Conservation (phyloP, 2,329 filamentous ascomycete genomes). For the Fusarium foetens region DNA sequence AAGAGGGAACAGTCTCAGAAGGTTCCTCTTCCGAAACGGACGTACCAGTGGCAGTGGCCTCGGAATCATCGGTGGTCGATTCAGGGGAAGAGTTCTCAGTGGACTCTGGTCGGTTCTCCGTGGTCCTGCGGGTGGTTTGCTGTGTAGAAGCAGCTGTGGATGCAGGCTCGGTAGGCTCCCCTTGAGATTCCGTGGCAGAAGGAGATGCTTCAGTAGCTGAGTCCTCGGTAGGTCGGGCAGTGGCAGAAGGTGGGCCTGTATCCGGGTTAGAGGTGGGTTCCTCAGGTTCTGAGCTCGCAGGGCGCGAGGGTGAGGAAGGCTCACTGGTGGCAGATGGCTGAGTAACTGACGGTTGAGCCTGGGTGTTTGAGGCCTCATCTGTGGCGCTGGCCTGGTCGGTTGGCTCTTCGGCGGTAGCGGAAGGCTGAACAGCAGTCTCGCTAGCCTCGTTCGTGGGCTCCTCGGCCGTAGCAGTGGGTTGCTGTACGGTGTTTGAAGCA, state of each 20-base stretch:
- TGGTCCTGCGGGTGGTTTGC: constrained; percentile 15
- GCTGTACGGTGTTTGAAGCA: constrained; percentile 15
- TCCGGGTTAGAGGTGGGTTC: constrained; percentile 40
- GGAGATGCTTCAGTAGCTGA: constrained; percentile 26
- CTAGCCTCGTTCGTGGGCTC: constrained; percentile 21
- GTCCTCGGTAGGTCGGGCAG: constrained; percentile 23
- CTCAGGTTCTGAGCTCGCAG: constrained; percentile 33
- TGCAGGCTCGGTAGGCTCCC: constrained; percentile 26
- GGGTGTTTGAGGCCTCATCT: constrained; percentile 15
- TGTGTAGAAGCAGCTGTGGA: constrained; percentile 25
- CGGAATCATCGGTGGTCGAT: constrained; percentile 39
- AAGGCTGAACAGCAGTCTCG: constrained; percentile 12
- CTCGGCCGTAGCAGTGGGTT: constrained; percentile 24
- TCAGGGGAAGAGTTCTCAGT: constrained; percentile 27
- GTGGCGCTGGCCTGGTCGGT: constrained; percentile 20
- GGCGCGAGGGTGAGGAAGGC: constrained; percentile 34
- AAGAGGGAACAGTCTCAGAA: constrained; percentile 42
- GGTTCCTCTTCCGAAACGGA: constrained; percentile 43
- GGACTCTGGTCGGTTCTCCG: constrained; percentile 15
- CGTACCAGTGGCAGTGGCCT: constrained; percentile 47
- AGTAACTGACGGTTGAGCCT: constrained; percentile 23
- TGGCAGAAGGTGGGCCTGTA: constrained; percentile 34
- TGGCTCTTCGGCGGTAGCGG: constrained; percentile 17
- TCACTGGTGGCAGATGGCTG: constrained; percentile 37
- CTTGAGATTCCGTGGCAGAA: constrained; percentile 23